Base-by-base conservation (phyloP, 2,329 filamentous ascomycete genomes). In the Microdochium nivale region DNA sequence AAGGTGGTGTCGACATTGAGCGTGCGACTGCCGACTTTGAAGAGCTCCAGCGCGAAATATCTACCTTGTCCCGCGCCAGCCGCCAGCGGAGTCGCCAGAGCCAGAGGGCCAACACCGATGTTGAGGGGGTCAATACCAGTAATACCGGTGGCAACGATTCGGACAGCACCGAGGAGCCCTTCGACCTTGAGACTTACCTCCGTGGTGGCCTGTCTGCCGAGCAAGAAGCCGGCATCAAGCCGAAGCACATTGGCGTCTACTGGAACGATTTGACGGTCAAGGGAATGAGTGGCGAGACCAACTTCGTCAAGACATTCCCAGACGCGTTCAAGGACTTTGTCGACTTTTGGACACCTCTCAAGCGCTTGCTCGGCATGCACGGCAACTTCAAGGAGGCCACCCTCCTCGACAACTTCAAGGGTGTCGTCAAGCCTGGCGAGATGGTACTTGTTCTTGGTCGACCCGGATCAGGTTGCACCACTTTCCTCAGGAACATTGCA, bases 391-490 rank as follows among this genome's bases (percentile, higher is more conserved):
- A 73, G 30, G 86, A 95, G 64, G 79, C 84, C 40, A 84, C 88
- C 5, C 84, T 95, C 47, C 70, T 95, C 24, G 77, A 88, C 55
- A 74, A 80, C 56, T 94, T 91, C 70, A 76, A 75, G 49, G 87
- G 86, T 30, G 76, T 87, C 1, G 81, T 83, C 52, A 83, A 85
- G 56, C 87, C 89, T 0, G 91, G 90, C 1, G 90, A 96, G 73
- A 95, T 96, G 90, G 79, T 92, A 0, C 74, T 95, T 2, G 89
- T 95, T 0, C 74, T 95, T 7, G 89, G 89, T 23, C 80, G 84
- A 55, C 89, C 89, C 0, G 88, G 88, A 0, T 84, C 80, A 0
- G 84, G 84, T 25, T 88, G 84, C 63, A 85, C 83, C 1, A 85
- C 84, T 0, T 86, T 87, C 57, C 74, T 87, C 51, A 86, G 84